Conservation (phyloP, 768 basidiomycete genomes). For the Collybiopsis confluens region DNA sequence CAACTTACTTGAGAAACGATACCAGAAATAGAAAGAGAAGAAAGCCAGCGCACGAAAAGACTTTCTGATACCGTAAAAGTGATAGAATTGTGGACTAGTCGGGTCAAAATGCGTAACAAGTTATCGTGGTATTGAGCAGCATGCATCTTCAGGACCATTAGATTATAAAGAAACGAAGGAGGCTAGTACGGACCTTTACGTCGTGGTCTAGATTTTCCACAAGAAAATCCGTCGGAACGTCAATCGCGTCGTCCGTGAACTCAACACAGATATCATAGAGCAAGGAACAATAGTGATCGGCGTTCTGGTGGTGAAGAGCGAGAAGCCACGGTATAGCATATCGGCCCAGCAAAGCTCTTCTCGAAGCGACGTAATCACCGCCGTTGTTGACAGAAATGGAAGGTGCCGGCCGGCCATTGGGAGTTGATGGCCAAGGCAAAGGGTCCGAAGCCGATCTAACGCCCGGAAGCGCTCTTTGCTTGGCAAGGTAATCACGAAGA, state of each 20-base stretch:
- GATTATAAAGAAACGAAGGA: background rate
- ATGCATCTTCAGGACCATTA: conserved; percentile 14
- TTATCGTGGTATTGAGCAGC: conserved; percentile 30
- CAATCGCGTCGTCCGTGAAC: conserved; percentile 22
- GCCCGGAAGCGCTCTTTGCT: conserved; percentile 57
- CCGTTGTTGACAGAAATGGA: conserved; percentile 51
- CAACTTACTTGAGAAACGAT: conserved; percentile 35
- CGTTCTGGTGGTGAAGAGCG: conserved; percentile 62
- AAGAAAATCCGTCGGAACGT: conserved; percentile 10
- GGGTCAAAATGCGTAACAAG: conserved; percentile 47
- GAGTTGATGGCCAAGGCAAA: conserved; percentile 52
- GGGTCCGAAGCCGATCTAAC: conserved; percentile 43
- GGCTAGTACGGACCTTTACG: conserved; percentile 12
- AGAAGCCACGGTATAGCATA: conserved; percentile 68
- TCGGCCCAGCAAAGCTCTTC: conserved; percentile 46
- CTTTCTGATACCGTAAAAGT: conserved; percentile 56
- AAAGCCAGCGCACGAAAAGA: conserved; percentile 58
- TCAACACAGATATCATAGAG: conserved; percentile 54
- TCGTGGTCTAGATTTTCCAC: conserved; percentile 4
- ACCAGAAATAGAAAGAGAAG: conserved; percentile 32
- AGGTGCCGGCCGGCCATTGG: conserved; percentile 30
- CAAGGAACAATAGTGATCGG: conserved; percentile 44
- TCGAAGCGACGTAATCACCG: conserved; percentile 63
- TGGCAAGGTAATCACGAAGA: conserved; percentile 63
- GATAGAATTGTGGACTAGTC: conserved; percentile 48